These are phyloP conservation scores for Leishmania lainsoni DNA, from an alignment of 208 protist genomes.

Conservation along the genomic window DNA sequence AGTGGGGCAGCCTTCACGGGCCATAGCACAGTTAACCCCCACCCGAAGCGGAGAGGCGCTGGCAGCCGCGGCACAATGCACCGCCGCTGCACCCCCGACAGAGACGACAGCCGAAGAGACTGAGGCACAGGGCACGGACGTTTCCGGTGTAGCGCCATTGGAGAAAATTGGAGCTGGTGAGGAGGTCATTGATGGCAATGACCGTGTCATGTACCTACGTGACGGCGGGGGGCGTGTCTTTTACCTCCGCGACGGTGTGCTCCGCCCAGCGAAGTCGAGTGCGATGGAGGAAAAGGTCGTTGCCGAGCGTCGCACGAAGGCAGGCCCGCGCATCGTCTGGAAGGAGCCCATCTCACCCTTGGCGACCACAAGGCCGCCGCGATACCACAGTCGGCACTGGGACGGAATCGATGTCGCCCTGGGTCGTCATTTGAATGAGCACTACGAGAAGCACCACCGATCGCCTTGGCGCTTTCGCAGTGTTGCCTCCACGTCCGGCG, in stretches of 20 bases:
- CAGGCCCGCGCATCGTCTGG: slow-evolving; percentile 20
- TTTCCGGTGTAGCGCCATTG: not conserved
- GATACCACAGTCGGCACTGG: slow-evolving; percentile 53
- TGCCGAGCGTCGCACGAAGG: not conserved
- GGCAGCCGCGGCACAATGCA: not conserved
- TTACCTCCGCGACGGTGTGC: slow-evolving; percentile 23
- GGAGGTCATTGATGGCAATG: not conserved
- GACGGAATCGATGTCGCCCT: slow-evolving; percentile 67
- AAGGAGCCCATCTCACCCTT: slow-evolving; percentile 12
- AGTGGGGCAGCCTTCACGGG: not conserved
- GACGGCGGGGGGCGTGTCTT: slow-evolving; percentile 16
- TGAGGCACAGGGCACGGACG: not conserved
- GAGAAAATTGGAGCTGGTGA: not conserved
- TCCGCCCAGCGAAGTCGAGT: slow-evolving; percentile 2
- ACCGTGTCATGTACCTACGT: not conserved
- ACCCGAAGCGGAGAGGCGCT: too few species aligned
- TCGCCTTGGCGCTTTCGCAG: slow-evolving; percentile 60
- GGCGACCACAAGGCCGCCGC: slow-evolving; percentile 20
- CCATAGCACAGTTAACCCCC: not conserved
- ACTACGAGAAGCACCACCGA: slow-evolving; percentile 43
- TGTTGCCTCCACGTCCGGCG: slow-evolving; percentile 47
- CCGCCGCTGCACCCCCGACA: not conserved
- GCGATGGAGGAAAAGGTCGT: slow-evolving; percentile 4
- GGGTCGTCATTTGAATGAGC: slow-evolving; percentile 46
- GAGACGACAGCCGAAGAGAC: not conserved